Evolutionary conservation across 257 asterid species (phyloP).

Genomic region (Salvia splendens): DNA sequence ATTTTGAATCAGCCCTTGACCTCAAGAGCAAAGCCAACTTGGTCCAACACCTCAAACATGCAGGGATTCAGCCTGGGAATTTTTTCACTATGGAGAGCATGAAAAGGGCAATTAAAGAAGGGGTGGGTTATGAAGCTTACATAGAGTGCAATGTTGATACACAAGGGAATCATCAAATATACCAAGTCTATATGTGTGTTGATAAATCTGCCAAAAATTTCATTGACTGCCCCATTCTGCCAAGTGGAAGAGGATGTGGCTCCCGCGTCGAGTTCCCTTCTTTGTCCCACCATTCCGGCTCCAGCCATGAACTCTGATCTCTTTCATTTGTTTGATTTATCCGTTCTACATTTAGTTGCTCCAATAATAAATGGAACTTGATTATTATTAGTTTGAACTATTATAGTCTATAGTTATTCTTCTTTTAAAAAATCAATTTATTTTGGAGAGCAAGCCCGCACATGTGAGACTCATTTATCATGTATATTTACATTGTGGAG

Average conservation of each 20-base stretch:
- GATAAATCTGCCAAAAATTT: conserved; percentile 55
- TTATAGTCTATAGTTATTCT: no score
- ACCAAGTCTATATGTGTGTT: conserved; percentile 71
- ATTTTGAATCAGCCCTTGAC: conserved; percentile 62
- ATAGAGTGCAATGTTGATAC: conserved; percentile 69
- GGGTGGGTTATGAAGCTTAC: conserved; percentile 56
- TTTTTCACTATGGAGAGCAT: conserved; percentile 47
- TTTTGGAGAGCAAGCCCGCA: no score
- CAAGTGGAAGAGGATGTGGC: conserved; percentile 58
- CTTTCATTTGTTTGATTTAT: no score
- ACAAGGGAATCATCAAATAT: conserved; percentile 55
- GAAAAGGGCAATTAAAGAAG: conserved; percentile 54
- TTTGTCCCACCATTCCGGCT: conserved; percentile 29
- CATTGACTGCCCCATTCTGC: conserved; percentile 62
- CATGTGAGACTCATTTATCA: no score
- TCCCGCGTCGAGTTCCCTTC: conserved; percentile 62
- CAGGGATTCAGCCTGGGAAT: conserved; percentile 57
- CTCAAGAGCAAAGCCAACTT: conserved; percentile 58
- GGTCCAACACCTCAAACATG: conserved; percentile 51
- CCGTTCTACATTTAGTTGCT: no score
- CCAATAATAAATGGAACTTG: no score
- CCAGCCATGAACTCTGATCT: background rate
- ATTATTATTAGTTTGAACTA: no score
- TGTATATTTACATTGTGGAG: no score
- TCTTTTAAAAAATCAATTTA: no score